phyloP scores from a whole-genome alignment of 2,329 filamentous ascomycete species.

The Exophiala viscosa region DNA sequence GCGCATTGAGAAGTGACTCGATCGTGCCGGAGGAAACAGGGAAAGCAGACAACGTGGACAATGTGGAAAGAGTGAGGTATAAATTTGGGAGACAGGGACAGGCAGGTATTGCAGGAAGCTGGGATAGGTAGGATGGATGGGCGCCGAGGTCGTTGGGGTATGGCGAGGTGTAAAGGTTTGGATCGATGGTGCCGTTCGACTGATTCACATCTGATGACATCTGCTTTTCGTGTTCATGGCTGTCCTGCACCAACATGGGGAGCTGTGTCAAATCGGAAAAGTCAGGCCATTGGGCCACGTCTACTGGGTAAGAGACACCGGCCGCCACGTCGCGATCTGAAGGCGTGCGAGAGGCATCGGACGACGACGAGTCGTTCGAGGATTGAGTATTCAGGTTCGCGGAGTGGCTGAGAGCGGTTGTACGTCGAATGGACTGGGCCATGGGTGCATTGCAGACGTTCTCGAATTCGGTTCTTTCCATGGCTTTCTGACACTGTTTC shows the following conservation, averaged over 20 bases:
- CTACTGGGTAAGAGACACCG: constrained; percentile 28
- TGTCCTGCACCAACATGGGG: constrained; percentile 22
- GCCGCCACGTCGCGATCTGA: constrained; percentile 5
- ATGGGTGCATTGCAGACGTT: constrained; percentile 25
- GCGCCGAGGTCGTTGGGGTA: neutral
- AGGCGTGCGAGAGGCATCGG: constrained; percentile 16
- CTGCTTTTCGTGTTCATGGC: constrained; percentile 8
- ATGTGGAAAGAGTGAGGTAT: constrained; percentile 38
- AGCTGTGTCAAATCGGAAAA: constrained; percentile 34
- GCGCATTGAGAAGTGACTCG: constrained; percentile 41
- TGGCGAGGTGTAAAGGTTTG: neutral
- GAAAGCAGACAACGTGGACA: constrained; percentile 36
- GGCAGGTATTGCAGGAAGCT: constrained; percentile 22
- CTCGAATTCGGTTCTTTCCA: constrained; percentile 24
- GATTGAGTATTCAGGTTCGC: neutral
- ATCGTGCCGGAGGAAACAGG: constrained; percentile 42
- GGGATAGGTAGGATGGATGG: constrained; percentile 12
- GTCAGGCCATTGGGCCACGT: constrained; percentile 40
- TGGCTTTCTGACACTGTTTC: constrained; percentile 11
- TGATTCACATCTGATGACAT: neutral
- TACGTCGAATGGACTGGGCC: constrained; percentile 15
- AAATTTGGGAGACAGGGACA: constrained; percentile 29
- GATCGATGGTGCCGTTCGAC: neutral
- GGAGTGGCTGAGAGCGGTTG: neutral
- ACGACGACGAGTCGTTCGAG: constrained; percentile 14